Conservation (phyloP, 1,284 basidiomycete genomes). For the Abortiporus biennis region DNA sequence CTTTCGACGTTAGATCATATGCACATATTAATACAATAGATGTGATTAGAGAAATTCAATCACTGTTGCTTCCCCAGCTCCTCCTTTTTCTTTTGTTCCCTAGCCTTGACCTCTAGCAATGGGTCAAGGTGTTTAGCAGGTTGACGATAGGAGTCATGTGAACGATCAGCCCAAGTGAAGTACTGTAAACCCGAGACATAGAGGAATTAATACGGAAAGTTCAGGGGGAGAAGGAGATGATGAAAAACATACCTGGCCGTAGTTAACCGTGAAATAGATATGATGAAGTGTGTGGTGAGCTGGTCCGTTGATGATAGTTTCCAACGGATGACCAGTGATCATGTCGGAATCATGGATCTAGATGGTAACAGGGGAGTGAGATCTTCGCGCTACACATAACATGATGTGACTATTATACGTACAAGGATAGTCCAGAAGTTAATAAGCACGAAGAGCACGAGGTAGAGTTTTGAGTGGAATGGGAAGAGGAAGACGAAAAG, state of each 20-base stretch:
- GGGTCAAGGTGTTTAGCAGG: constrained; percentile 85
- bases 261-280: constrained; percentile 94
- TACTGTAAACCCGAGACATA: constrained; percentile 47
- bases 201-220: constrained; percentile 7
- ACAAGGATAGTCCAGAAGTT: constrained; percentile 92
- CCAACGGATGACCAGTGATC: constrained; percentile 89
- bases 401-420: constrained; percentile 23
- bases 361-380: constrained; percentile 3
- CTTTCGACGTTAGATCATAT: too few relatives aligned
- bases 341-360: constrained; percentile 99
- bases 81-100: too few relatives aligned
- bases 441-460: constrained; percentile 81
- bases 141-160: constrained; percentile 82
- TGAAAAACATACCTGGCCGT: constrained; percentile 64
- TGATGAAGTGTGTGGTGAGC: constrained; percentile 98
- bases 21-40: too few relatives aligned
- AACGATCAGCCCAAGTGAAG: constrained; percentile 92
- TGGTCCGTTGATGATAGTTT: constrained; percentile 93
- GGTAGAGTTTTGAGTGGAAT: constrained; percentile 79
- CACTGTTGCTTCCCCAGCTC: neutral
- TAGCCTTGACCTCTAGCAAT: constrained; percentile 53
- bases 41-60: too few relatives aligned
- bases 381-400: too few relatives aligned
- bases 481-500: constrained; percentile 91
- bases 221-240: neutral